A percentile compares a stretch with the other conserved stretches of the same genome.
Evolutionary conservation across 441 rosid species (phyloP).

Genomic region (Heliophila coronopifolia): DNA sequence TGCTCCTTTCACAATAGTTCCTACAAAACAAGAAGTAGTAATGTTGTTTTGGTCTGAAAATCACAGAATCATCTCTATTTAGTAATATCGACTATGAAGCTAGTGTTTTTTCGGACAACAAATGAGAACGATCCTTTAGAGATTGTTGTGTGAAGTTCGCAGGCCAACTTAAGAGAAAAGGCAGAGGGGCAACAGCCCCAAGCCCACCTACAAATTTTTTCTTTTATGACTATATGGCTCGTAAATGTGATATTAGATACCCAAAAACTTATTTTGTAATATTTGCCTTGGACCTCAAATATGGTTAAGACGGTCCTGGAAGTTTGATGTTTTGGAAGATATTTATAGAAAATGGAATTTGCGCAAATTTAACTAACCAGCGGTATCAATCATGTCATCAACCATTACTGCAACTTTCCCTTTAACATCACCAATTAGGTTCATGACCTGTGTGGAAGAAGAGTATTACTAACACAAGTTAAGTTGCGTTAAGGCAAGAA

Average conservation of each 20-base stretch:
- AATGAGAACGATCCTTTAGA: not conserved
- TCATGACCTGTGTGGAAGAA: slow-evolving; percentile 55
- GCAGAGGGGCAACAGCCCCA: too few relatives aligned
- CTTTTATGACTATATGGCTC: too few relatives aligned
- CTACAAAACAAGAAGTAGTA: slow-evolving; percentile 32
- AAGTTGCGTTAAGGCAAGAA: not conserved
- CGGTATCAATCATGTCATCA: slow-evolving; percentile 95
- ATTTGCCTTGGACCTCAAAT: too few relatives aligned
- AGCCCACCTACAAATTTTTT: too few relatives aligned
- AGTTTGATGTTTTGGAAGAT: not conserved
- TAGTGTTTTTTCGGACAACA: not conserved
- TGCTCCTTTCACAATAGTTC: slow-evolving; percentile 83
- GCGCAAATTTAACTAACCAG: slow-evolving; percentile 45
- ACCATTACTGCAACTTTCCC: slow-evolving; percentile 91
- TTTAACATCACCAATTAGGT: slow-evolving; percentile 75
- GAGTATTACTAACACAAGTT: not conserved
- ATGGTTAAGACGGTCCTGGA: too few relatives aligned
- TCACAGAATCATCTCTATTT: not conserved
- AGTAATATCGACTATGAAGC: not conserved
- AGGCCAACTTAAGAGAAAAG: too few relatives aligned
- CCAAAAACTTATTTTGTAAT: too few relatives aligned
- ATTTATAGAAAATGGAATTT: not conserved
- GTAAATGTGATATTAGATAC: too few relatives aligned
- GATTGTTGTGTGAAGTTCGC: too few relatives aligned
- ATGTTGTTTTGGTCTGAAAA: not conserved